These are phyloP conservation scores for Diutina neorugosa DNA, from an alignment of 1,139 yeast species.

Conservation along the genomic window DNA sequence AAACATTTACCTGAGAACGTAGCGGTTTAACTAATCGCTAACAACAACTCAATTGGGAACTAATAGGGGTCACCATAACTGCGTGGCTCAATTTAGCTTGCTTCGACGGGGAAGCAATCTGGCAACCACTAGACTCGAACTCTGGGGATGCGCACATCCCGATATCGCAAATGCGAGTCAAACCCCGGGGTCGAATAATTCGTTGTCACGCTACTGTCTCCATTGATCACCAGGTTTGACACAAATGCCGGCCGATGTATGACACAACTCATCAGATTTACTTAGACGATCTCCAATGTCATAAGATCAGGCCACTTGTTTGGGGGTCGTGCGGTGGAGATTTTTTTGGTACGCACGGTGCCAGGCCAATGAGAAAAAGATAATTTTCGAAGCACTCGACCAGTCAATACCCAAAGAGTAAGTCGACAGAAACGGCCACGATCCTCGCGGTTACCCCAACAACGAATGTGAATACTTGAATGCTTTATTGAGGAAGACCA, in stretches of 20 bases:
- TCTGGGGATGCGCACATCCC: background rate
- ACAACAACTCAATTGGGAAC: too few species aligned
- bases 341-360: background rate
- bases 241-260: background rate
- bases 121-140: background rate
- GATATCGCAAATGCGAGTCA: background rate
- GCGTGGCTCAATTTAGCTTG: too few species aligned
- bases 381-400: conserved; percentile 3
- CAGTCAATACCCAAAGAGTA: background rate
- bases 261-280: background rate
- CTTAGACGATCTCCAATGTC: background rate
- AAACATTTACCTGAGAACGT: too few species aligned
- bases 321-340: background rate
- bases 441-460: background rate
- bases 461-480: background rate
- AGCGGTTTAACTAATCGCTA: too few species aligned
- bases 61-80: too few species aligned
- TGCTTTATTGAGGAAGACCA: background rate
- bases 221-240: background rate
- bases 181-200: background rate
- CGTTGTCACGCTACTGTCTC: background rate
- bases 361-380: conserved; percentile 2
- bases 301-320: background rate
- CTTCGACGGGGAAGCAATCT: too few species aligned
- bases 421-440: background rate